These are phyloP conservation scores for Deinandra increscens DNA, from an alignment of 129 eudicot species.

Conservation along the genomic window DNA sequence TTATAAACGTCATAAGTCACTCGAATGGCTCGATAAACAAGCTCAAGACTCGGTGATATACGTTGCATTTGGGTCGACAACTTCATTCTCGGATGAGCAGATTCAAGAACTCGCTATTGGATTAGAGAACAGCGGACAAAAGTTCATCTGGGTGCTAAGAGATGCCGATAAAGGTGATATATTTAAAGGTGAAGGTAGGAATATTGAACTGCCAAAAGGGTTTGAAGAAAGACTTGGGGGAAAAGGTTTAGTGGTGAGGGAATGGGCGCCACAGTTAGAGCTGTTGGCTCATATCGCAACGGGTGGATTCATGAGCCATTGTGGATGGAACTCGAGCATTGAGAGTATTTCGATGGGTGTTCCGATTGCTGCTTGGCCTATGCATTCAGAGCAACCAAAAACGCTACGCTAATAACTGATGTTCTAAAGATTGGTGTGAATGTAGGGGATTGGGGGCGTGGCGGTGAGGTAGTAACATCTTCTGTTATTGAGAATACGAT, in stretches of 20 bases:
- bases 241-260: slow-evolving; percentile 30
- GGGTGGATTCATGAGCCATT: slow-evolving; percentile 36
- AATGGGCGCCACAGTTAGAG: slow-evolving; percentile 40
- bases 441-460: slow-evolving; percentile 25
- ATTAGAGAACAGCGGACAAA: slow-evolving; percentile 25
- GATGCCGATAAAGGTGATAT: slow-evolving; percentile 42
- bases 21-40: slow-evolving; percentile 58
- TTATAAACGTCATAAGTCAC: slow-evolving; percentile 20
- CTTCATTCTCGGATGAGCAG: slow-evolving; percentile 29
- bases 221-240: slow-evolving; percentile 31
- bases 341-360: slow-evolving; percentile 47
- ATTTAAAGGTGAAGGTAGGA: slow-evolving; percentile 9
- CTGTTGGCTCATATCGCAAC: slow-evolving; percentile 29
- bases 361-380: slow-evolving; percentile 45
- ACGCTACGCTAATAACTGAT: slow-evolving; percentile 25
- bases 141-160: slow-evolving; percentile 44
- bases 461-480: slow-evolving; percentile 23
- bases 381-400: slow-evolving; percentile 53
- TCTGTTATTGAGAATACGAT: slow-evolving; percentile 4
- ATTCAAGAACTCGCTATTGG: slow-evolving; percentile 37
- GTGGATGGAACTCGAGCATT: slow-evolving; percentile 51
- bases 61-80: slow-evolving; percentile 50
- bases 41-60: slow-evolving; percentile 41
- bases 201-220: slow-evolving; percentile 37
- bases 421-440: slow-evolving; percentile 25